These are phyloP conservation scores for Lumnitzera littorea DNA, from an alignment of 345 rosid species.

Conservation along the genomic window DNA sequence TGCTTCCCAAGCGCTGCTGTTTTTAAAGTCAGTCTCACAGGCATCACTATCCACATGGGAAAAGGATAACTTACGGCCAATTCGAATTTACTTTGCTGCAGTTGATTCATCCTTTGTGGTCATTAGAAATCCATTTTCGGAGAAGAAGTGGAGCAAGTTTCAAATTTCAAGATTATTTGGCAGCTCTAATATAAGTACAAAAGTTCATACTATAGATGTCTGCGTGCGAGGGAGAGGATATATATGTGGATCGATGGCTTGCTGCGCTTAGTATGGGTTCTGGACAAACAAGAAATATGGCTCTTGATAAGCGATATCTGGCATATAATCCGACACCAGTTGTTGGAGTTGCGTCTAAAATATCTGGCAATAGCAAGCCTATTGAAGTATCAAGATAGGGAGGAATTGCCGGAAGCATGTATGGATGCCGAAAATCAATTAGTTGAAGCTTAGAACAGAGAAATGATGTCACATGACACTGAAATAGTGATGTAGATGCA, in stretches of 20 bases:
- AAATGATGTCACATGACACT: constrained; percentile 77
- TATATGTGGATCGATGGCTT: constrained; percentile 76
- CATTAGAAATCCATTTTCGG: constrained; percentile 79
- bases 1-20: constrained; percentile 66
- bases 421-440: constrained; percentile 61
- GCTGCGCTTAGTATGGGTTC: constrained; percentile 83
- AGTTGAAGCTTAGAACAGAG: constrained; percentile 90
- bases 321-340: constrained; percentile 91
- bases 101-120: constrained; percentile 63
- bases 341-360: constrained; percentile 88
- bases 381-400: constrained; percentile 47
- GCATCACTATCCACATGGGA: constrained; percentile 85
- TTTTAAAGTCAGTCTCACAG: constrained; percentile 76
- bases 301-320: constrained; percentile 90
- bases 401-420: constrained; percentile 29
- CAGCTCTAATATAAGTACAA: constrained; percentile 71
- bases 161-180: constrained; percentile 82
- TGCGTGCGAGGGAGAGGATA: constrained; percentile 40
- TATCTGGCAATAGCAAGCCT: constrained; percentile 75
- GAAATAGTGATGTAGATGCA: constrained; percentile 88
- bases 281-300: constrained; percentile 98
- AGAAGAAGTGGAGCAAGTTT: constrained; percentile 88
- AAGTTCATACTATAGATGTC: constrained; percentile 71
- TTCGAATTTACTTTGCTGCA: constrained; percentile 47
- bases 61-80: constrained; percentile 50